A percentile compares a stretch with the other conserved stretches of the same genome.
Conservation (phyloP, 192 early-diverging fungal species). For the Funneliformis mosseae region DNA sequence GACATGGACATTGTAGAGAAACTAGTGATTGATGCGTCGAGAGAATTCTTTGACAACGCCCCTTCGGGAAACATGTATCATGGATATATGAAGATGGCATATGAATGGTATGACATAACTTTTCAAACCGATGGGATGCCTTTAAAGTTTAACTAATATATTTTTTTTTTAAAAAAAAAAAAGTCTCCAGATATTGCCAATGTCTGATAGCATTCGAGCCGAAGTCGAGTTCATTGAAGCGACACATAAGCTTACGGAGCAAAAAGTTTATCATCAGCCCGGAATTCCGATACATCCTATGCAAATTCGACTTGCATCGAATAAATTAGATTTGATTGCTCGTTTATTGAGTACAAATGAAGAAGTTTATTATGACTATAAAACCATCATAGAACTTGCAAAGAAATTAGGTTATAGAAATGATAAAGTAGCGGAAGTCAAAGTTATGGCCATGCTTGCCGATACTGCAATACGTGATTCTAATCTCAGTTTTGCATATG, state of each 20-base stretch:
- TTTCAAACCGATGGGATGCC: background rate
- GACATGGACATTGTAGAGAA: slow-evolving; percentile 54
- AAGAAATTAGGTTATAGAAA: slow-evolving; percentile 52
- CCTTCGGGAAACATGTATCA: slow-evolving; percentile 63
- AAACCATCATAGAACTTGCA: slow-evolving; percentile 58
- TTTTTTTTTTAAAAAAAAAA: slow-evolving; percentile 4
- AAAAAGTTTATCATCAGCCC: slow-evolving; percentile 49
- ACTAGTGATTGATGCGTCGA: slow-evolving; percentile 67
- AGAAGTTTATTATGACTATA: slow-evolving; percentile 52
- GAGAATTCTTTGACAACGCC: slow-evolving; percentile 77
- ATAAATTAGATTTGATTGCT: slow-evolving; percentile 63
- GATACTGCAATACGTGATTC: slow-evolving; percentile 60
- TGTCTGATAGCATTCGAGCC: slow-evolving; percentile 51
- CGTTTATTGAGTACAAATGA: slow-evolving; percentile 57
- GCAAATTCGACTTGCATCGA: slow-evolving; percentile 63
- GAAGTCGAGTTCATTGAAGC: slow-evolving; percentile 75
- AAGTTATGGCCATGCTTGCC: slow-evolving; percentile 63
- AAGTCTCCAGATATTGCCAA: slow-evolving; percentile 65
- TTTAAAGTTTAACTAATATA: background rate
- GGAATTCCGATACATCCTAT: slow-evolving; percentile 66
- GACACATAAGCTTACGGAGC: slow-evolving; percentile 61
- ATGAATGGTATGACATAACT: slow-evolving; percentile 58
- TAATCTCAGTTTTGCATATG: slow-evolving; percentile 55
- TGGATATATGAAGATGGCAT: slow-evolving; percentile 72
- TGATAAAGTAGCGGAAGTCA: slow-evolving; percentile 54